A percentile compares a stretch with the other conserved stretches of the same genome.
Evolutionary conservation across 192 early-diverging fungal genomes (phyloP).

Genomic region (Coemansia sp.): DNA sequence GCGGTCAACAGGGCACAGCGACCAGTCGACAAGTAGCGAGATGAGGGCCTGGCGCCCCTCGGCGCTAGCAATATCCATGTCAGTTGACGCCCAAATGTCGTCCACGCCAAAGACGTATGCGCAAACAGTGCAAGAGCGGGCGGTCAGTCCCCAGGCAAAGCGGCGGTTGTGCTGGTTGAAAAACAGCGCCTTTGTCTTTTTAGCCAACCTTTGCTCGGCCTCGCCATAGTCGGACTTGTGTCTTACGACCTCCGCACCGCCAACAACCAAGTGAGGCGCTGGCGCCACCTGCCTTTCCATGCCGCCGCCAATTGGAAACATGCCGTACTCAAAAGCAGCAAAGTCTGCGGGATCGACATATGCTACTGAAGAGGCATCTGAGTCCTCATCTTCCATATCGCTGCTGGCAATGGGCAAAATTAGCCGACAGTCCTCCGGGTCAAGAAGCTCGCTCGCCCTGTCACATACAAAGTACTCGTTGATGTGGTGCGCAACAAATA

Average conservation of each 20-base stretch:
- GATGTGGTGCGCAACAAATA: not conserved
- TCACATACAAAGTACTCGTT: not conserved
- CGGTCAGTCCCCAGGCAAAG: constrained; percentile 16
- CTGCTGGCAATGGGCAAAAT: too few relatives aligned
- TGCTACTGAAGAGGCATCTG: too few relatives aligned
- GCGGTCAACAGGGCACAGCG: not conserved
- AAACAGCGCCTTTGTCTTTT: not conserved
- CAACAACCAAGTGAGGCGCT: too few relatives aligned
- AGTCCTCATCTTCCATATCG: too few relatives aligned
- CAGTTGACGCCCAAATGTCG: not conserved
- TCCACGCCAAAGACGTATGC: not conserved
- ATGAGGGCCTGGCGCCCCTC: not conserved
- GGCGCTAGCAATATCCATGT: not conserved
- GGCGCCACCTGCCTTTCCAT: too few relatives aligned
- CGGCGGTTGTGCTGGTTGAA: constrained; percentile 6
- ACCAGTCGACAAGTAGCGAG: constrained; percentile 10
- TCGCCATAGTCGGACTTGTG: too few relatives aligned
- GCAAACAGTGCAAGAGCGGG: not conserved
- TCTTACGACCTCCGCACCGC: too few relatives aligned
- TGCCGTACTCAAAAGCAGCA: too few relatives aligned
- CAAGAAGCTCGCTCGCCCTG: not conserved
- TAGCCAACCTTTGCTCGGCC: too few relatives aligned
- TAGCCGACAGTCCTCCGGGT: not conserved
- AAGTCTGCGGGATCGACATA: too few relatives aligned
- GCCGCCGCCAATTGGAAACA: too few relatives aligned